phyloP scores from a whole-genome alignment of 2,329 filamentous ascomycete species.

The Fusarium subglutinans region DNA sequence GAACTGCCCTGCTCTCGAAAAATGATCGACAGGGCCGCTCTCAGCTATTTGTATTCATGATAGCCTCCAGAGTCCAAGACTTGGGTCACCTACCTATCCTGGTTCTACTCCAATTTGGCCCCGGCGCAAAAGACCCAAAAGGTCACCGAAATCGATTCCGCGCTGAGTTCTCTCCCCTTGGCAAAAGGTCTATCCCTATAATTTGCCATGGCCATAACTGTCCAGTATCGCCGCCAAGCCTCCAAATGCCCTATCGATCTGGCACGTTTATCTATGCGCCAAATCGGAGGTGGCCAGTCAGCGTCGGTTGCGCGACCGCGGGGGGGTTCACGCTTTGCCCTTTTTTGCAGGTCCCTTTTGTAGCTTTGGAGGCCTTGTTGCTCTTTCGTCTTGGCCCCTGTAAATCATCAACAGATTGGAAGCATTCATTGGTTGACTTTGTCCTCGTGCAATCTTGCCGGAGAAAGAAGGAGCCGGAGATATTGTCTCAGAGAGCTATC shows the following conservation, averaged over 20 bases:
- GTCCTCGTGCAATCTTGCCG: slow-evolving; percentile 26
- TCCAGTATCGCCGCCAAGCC: slow-evolving; percentile 19
- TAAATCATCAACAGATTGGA: neutral
- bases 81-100: slow-evolving; percentile 12
- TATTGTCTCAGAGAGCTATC: slow-evolving; percentile 12
- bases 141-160: slow-evolving; percentile 23
- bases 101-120: neutral
- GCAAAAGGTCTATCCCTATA: slow-evolving; percentile 17
- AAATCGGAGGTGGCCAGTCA: slow-evolving; percentile 31
- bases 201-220: neutral
- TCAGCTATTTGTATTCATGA: slow-evolving; percentile 33
- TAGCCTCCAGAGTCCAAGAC: neutral
- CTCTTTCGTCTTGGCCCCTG: slow-evolving; percentile 23
- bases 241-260: slow-evolving; percentile 39
- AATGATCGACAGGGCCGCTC: neutral
- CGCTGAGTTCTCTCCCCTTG: slow-evolving; percentile 5
- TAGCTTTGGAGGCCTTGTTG: slow-evolving; percentile 20
- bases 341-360: slow-evolving; percentile 41
- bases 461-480: slow-evolving; percentile 14
- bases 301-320: neutral
- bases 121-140: slow-evolving; percentile 25
- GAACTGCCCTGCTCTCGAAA: neutral
- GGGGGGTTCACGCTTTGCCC: slow-evolving; percentile 29
- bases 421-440: slow-evolving; percentile 11
- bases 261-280: slow-evolving; percentile 42